Evolutionary conservation across 2,329 filamentous ascomycete species (phyloP).

Genomic region (Fusarium sp.): DNA sequence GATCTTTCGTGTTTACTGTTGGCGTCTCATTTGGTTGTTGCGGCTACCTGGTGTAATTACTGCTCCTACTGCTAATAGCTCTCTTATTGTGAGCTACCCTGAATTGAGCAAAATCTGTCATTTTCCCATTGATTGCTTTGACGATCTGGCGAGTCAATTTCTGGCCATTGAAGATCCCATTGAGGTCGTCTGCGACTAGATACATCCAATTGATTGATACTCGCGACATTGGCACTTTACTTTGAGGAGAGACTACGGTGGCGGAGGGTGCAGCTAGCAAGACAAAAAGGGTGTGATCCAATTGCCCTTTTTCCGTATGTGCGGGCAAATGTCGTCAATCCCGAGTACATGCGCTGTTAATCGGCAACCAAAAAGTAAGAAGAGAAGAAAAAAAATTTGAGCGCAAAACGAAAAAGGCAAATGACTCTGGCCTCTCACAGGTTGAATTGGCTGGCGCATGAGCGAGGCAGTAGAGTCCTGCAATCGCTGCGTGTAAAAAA

Average conservation of each 20-base stretch:
- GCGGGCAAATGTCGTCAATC: constrained; percentile 24
- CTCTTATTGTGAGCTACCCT: not conserved
- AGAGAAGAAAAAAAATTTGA: constrained; percentile 5
- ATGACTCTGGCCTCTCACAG: constrained; percentile 16
- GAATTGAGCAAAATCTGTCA: not conserved
- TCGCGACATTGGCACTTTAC: not conserved
- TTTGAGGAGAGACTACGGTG: constrained; percentile 20
- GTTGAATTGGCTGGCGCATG: constrained; percentile 19
- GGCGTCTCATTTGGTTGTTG: constrained; percentile 29
- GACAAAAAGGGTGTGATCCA: constrained; percentile 33
- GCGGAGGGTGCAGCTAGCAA: constrained; percentile 32
- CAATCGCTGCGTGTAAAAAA: constrained; percentile 25
- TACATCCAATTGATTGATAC: not conserved
- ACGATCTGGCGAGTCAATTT: constrained; percentile 3
- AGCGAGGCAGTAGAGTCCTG: constrained; percentile 17
- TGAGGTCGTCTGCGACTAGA: not conserved
- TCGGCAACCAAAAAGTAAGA: constrained; percentile 28
- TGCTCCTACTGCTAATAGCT: not conserved
- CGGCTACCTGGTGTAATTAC: constrained; percentile 15
- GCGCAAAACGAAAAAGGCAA: constrained; percentile 25
- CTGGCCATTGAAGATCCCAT: not conserved
- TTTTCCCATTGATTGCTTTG: not conserved
- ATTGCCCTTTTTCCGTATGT: constrained; percentile 23
- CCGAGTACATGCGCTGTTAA: constrained; percentile 33
- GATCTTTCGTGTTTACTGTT: constrained; percentile 30